These are phyloP conservation scores for Lentinula detonsa DNA, from an alignment of 768 basidiomycete species.

Conservation along the genomic window DNA sequence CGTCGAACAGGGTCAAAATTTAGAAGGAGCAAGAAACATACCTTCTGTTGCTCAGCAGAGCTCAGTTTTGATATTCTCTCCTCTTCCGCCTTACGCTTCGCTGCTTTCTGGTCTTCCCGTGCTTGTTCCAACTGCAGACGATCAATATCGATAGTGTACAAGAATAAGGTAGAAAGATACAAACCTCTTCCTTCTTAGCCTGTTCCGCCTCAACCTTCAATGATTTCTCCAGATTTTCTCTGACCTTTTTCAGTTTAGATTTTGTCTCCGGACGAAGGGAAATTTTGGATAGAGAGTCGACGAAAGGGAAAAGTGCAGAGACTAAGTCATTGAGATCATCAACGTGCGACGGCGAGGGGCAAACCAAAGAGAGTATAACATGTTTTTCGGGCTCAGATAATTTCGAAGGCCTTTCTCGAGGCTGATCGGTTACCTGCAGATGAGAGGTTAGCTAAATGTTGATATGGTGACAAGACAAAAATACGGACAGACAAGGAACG, in stretches of 20 bases:
- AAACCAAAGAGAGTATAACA: slow-evolving; percentile 60
- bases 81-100: slow-evolving; percentile 68
- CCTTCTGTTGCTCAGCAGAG: slow-evolving; percentile 81
- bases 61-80: slow-evolving; percentile 69
- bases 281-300: slow-evolving; percentile 59
- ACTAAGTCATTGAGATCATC: slow-evolving; percentile 55
- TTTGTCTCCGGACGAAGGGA: slow-evolving; percentile 78
- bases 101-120: slow-evolving; percentile 63
- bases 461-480: background rate
- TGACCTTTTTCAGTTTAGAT: slow-evolving; percentile 64
- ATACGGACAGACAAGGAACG: slow-evolving; percentile 73
- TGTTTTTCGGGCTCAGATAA: slow-evolving; percentile 60
- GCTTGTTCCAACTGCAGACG: slow-evolving; percentile 31
- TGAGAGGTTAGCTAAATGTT: slow-evolving; percentile 3
- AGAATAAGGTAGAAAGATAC: slow-evolving; percentile 9
- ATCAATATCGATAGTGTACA: background rate
- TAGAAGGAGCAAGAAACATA: slow-evolving; percentile 15
- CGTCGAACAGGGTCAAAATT: background rate
- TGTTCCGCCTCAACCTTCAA: slow-evolving; percentile 62
- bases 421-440: slow-evolving; percentile 76
- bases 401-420: slow-evolving; percentile 56
- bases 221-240: slow-evolving; percentile 65
- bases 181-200: slow-evolving; percentile 68
- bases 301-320: slow-evolving; percentile 62
- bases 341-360: slow-evolving; percentile 44